Evolutionary conservation across 805 yeast genomes (phyloP).

Genomic region (Teunomyces panamensis): DNA sequence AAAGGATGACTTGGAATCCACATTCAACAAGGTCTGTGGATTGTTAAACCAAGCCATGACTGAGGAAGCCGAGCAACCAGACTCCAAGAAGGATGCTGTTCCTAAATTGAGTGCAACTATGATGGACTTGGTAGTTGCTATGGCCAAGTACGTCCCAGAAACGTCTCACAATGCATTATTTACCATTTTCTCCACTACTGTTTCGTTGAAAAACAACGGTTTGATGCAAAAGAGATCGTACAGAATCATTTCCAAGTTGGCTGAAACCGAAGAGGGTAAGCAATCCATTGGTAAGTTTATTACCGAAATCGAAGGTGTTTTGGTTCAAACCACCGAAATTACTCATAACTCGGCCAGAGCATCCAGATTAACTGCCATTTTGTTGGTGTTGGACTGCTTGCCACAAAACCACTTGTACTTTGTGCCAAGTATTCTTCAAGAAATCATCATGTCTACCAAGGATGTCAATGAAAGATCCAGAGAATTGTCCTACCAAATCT

Average conservation of each 20-base stretch:
- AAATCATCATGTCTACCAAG: conserved; percentile 85
- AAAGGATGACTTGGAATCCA: conserved; percentile 60
- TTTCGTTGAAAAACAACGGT: conserved; percentile 51
- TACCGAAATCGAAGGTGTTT: conserved; percentile 55
- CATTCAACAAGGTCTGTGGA: conserved; percentile 84
- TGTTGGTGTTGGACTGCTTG: conserved; percentile 54
- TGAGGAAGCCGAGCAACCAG: conserved; percentile 43
- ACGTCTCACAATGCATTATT: conserved; percentile 70
- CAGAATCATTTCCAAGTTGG: conserved; percentile 66
- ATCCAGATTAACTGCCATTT: conserved; percentile 69
- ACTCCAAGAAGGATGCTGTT: conserved; percentile 25
- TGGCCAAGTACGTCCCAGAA: conserved; percentile 79
- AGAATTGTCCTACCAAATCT: conserved; percentile 68
- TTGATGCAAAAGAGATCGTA: conserved; percentile 87
- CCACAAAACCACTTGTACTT: conserved; percentile 68
- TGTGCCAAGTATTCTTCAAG: conserved; percentile 80
- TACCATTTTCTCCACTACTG: conserved; percentile 71
- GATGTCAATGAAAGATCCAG: conserved; percentile 92
- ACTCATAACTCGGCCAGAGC: conserved; percentile 77
- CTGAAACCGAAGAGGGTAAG: conserved; percentile 66
- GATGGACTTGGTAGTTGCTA: conserved; percentile 85
- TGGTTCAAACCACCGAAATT: conserved; percentile 54
- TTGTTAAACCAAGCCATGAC: conserved; percentile 74
- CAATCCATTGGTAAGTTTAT: conserved; percentile 52
- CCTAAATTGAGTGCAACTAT: conserved; percentile 72